A percentile compares a stretch with the other conserved stretches of the same genome.
phyloP scores from a whole-genome alignment of 768 basidiomycete species.

The Rubroboletus pulcherrimus region DNA sequence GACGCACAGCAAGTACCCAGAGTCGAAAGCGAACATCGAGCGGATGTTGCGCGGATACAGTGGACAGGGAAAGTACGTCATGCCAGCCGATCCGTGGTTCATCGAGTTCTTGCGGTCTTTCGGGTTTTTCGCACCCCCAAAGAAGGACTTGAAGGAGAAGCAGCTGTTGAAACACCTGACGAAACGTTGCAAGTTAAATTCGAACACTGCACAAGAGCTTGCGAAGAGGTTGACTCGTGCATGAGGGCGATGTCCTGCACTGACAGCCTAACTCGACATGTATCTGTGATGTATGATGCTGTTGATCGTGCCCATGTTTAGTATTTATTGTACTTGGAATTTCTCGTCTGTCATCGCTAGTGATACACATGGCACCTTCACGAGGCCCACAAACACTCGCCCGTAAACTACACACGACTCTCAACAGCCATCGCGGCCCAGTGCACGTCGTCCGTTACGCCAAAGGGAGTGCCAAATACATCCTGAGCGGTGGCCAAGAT shows the following conservation, averaged over 20 bases:
- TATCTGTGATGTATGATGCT: not conserved
- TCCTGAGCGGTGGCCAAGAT: slow-evolving; percentile 93
- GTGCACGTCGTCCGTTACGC: slow-evolving; percentile 92
- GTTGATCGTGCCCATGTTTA: not conserved
- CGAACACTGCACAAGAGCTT: slow-evolving; percentile 16
- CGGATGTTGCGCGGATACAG: slow-evolving; percentile 14
- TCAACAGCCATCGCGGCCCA: slow-evolving; percentile 71
- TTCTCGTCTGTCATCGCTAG: not conserved
- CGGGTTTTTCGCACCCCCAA: slow-evolving; percentile 12
- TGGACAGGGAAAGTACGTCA: slow-evolving; percentile 16
- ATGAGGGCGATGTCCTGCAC: not conserved
- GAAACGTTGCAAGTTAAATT: slow-evolving; percentile 24
- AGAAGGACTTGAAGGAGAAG: slow-evolving; percentile 15
- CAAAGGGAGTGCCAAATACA: slow-evolving; percentile 81
- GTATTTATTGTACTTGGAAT: not conserved
- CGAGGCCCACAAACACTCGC: slow-evolving; percentile 52
- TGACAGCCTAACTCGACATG: not conserved
- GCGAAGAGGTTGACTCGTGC: slow-evolving; percentile 5
- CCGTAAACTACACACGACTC: slow-evolving; percentile 59
- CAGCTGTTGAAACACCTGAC: slow-evolving; percentile 16
- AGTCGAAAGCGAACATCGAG: slow-evolving; percentile 15
- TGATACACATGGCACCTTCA: slow-evolving; percentile 45
- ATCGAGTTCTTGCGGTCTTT: slow-evolving; percentile 19
- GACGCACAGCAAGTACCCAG: slow-evolving; percentile 15
- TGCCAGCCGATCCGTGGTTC: slow-evolving; percentile 26